Evolutionary conservation across 2,329 filamentous ascomycete genomes (phyloP).

Genomic region (Aspergillus arachidicola): DNA sequence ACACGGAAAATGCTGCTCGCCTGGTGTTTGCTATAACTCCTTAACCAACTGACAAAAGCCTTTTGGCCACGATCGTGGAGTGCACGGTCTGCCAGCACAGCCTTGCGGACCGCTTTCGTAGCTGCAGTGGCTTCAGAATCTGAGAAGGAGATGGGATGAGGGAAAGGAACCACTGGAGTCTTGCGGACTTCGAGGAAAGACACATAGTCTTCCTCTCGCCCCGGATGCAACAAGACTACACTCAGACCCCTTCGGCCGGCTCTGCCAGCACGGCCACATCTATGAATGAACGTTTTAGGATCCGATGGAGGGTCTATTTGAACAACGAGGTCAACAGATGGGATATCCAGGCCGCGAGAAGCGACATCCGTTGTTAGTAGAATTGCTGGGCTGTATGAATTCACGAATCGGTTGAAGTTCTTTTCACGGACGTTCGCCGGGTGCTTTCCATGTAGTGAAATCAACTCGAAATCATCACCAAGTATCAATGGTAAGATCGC

Average conservation of each 20-base stretch:
- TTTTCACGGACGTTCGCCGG: constrained; percentile 82
- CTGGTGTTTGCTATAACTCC: constrained; percentile 88
- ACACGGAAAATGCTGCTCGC: constrained; percentile 89
- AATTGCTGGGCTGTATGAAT: constrained; percentile 73
- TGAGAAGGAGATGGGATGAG: constrained; percentile 60
- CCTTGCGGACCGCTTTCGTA: constrained; percentile 63
- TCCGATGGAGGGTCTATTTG: constrained; percentile 86
- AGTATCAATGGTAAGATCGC: constrained; percentile 75
- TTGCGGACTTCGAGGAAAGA: constrained; percentile 84
- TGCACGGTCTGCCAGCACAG: constrained; percentile 61
- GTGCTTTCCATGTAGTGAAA: constrained; percentile 91
- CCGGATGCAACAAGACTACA: constrained; percentile 81
- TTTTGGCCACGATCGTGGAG: constrained; percentile 86
- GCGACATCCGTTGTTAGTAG: constrained; percentile 92
- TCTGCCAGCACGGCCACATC: constrained; percentile 65
- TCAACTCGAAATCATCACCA: constrained; percentile 66
- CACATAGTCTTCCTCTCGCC: constrained; percentile 86
- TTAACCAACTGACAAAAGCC: constrained; percentile 91
- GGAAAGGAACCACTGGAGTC: constrained; percentile 73
- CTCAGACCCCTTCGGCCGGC: constrained; percentile 75
- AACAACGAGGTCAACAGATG: constrained; percentile 85
- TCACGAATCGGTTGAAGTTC: constrained; percentile 81
- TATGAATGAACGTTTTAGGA: constrained; percentile 77
- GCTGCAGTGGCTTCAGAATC: constrained; percentile 62
- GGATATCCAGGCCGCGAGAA: constrained; percentile 87